Evolutionary conservation across 495 filamentous ascomycete genomes (phyloP).

Genomic region (Neurospora sp.): DNA sequence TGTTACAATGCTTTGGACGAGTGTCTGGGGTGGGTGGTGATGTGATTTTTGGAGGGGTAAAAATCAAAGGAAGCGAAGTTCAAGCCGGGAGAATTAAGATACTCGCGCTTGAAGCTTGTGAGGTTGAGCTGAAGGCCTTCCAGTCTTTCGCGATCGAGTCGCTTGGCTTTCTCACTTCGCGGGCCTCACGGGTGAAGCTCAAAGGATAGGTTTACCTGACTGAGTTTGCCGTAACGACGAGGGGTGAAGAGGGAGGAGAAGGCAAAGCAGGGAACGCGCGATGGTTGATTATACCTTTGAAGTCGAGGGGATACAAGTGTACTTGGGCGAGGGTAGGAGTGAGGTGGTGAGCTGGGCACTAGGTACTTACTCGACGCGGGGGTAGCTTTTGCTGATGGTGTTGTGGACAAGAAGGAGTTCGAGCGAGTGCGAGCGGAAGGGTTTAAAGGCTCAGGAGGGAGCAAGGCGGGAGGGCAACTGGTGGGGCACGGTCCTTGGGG

Average conservation of each 20-base stretch:
- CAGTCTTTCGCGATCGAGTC: background rate
- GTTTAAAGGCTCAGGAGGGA: background rate
- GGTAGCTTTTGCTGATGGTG: background rate
- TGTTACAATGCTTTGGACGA: background rate
- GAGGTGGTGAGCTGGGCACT: background rate
- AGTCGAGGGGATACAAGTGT: background rate
- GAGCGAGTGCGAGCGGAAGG: background rate
- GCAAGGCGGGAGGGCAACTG: background rate
- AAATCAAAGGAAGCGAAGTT: background rate
- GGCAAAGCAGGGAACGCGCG: background rate
- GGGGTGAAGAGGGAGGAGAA: background rate
- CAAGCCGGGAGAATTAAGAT: background rate
- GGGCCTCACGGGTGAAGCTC: background rate
- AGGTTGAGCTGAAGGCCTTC: background rate
- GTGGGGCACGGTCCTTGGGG: background rate
- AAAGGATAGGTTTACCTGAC: background rate
- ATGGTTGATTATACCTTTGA: background rate
- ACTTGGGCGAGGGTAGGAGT: background rate
- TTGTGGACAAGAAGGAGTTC: background rate
- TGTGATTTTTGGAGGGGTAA: background rate
- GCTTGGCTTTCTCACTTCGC: background rate
- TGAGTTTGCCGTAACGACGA: background rate
- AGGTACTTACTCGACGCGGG: background rate
- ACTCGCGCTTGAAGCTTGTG: background rate
- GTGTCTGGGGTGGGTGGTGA: background rate